These are phyloP conservation scores for Leccinum pachyderme DNA, from an alignment of 1,284 basidiomycete genomes.

Conservation along the genomic window DNA sequence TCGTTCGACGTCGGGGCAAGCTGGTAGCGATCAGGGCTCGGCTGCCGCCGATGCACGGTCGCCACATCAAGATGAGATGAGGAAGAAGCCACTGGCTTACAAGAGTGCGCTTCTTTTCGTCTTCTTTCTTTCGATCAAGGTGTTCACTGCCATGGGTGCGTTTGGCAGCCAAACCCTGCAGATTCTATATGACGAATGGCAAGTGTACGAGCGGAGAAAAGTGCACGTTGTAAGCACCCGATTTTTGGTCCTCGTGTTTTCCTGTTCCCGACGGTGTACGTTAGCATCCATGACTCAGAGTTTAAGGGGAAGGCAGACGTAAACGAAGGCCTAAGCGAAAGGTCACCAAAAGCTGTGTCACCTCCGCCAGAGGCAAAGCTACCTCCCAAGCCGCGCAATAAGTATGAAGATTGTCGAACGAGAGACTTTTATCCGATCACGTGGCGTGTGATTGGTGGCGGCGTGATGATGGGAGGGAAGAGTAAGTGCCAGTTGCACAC, in stretches of 20 bases:
- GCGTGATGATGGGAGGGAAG: slow-evolving; percentile 47
- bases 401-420: slow-evolving; percentile 23
- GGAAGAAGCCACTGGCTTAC: slow-evolving; percentile 24
- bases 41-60: slow-evolving; percentile 1
- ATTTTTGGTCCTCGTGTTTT: neutral
- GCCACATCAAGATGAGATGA: slow-evolving; percentile 18
- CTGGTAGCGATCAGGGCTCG: slow-evolving; percentile 1
- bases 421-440: slow-evolving; percentile 38
- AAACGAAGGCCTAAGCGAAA: neutral
- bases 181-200: slow-evolving; percentile 48
- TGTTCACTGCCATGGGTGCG: slow-evolving; percentile 28
- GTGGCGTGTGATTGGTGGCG: slow-evolving; percentile 50
- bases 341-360: neutral
- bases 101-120: slow-evolving; percentile 24
- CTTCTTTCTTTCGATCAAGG: neutral
- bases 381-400: slow-evolving; percentile 26
- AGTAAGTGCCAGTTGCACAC: slow-evolving; percentile 29
- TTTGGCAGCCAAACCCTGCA: slow-evolving; percentile 61
- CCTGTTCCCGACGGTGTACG: slow-evolving; percentile 11
- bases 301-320: neutral
- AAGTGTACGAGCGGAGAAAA: slow-evolving; percentile 57
- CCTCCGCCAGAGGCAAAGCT: slow-evolving; percentile 10
- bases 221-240: slow-evolving; percentile 63
- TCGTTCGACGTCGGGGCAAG: slow-evolving; percentile 10
- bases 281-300: slow-evolving; percentile 38